A percentile compares a stretch with the other conserved stretches of the same genome.
Evolutionary conservation across 225 moss, liverwort and hornwort genomes (phyloP).

Genomic region (Thuidium tamariscinum): DNA sequence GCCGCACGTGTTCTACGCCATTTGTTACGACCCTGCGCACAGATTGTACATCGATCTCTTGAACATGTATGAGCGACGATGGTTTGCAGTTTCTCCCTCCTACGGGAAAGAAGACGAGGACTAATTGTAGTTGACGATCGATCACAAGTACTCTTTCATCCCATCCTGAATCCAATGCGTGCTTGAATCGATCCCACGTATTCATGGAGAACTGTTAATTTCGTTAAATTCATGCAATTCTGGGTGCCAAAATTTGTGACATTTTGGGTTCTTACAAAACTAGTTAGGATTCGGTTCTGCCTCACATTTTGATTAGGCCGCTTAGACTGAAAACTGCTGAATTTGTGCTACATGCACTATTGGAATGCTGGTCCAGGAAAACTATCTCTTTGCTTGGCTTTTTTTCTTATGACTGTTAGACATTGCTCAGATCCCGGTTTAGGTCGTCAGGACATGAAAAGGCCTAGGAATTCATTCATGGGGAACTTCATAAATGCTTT

Average conservation of each 20-base stretch:
- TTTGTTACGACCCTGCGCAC: constrained; percentile 17
- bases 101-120: constrained; percentile 16
- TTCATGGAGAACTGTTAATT: neutral
- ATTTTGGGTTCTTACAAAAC: too few species aligned
- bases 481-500: neutral
- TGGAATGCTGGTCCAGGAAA: neutral
- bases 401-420: neutral
- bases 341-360: neutral
- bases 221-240: neutral
- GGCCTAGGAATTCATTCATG: neutral
- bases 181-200: too few species aligned
- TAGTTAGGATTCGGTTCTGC: neutral
- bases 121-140: neutral
- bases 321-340: neutral
- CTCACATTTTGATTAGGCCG: neutral
- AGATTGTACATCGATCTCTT: constrained; percentile 9
- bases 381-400: neutral
- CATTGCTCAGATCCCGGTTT: fast-evolving
- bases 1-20: constrained; percentile 28
- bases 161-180: neutral
- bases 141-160: neutral
- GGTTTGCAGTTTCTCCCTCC: constrained; percentile 9
- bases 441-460: too few species aligned
- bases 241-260: neutral
- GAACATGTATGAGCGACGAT: constrained; percentile 41